Conservation (phyloP, 768 basidiomycete genomes). For the Leccinellum albellum region DNA sequence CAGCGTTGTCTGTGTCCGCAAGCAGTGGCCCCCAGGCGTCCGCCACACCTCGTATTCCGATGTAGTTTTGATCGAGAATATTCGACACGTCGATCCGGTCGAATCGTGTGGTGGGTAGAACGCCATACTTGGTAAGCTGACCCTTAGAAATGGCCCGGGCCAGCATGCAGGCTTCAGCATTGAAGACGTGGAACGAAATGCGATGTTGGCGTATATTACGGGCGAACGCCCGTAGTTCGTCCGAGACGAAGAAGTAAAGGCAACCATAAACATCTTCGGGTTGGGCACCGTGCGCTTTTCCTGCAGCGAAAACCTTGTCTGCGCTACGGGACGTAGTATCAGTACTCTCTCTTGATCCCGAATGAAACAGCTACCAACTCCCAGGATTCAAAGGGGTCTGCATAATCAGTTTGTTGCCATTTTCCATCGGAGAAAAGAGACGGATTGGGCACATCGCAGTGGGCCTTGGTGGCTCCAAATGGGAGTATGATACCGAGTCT, state of each 20-base stretch:
- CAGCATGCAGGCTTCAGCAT: conserved; percentile 39
- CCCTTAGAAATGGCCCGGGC: conserved; percentile 34
- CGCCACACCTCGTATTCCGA: conserved; percentile 29
- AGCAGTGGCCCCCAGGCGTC: conserved; percentile 37
- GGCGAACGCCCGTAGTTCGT: conserved; percentile 38
- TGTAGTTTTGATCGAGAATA: conserved; percentile 36
- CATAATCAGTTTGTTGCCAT: conserved; percentile 40
- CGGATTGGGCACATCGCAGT: conserved; percentile 41
- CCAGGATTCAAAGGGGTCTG: conserved; percentile 50
- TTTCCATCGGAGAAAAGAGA: conserved; percentile 44
- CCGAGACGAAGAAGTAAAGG: conserved; percentile 44
- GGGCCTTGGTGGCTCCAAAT: conserved; percentile 39
- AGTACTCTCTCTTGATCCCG: neutral
- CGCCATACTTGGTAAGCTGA: conserved; percentile 7
- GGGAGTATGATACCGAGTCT: conserved; percentile 45
- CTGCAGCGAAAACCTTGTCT: conserved; percentile 37
- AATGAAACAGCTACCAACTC: conserved; percentile 32
- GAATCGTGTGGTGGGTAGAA: conserved; percentile 31
- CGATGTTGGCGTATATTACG: conserved; percentile 32
- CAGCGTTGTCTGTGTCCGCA: conserved; percentile 24
- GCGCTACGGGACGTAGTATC: conserved; percentile 29
- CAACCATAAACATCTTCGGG: conserved; percentile 48
- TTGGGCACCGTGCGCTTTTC: conserved; percentile 36
- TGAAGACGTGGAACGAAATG: conserved; percentile 33
- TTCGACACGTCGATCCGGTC: conserved; percentile 42